Base-by-base conservation (phyloP, 2,329 filamentous ascomycete genomes). In the Sporothrix schenckii region DNA sequence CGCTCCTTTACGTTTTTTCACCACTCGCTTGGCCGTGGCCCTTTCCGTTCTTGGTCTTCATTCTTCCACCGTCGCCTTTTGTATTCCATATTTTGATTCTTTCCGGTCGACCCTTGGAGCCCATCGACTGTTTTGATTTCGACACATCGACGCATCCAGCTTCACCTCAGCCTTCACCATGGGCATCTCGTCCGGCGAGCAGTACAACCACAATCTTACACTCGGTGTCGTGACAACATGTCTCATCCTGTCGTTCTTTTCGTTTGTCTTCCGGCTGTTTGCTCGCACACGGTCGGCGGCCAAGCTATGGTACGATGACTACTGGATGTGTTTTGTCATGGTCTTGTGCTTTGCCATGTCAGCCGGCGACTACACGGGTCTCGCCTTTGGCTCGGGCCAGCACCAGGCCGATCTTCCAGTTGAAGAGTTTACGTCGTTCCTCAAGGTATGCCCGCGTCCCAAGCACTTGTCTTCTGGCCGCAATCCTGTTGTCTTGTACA, bases 241-340 rank as follows among this genome's bases (percentile, higher is more conserved):
- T 24, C 66, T 73, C 14, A 7, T 70, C 4, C 41, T 73, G 16
- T 68, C 72, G 1, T 11, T 70, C 7, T 4, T 73, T 3, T 72
- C 72, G 11, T 71, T 73, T 54, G 69, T n/a, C 9, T 52, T 71
- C 1, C 72, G 69, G 34, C 21, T 73, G 1, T 70, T 70, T 56
- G 65, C 65, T 1, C 72, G 72, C 2, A n/a, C 39, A 3, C 19
- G 24, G 14, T 71, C 69, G n/a, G 50, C 71, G 0, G 69, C 69
- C 13, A 73, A 72, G 30, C 68, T 73, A 14, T 72, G 71, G 71
- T 73, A 72, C 27, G 71, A 73, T 21, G 71, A 72, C 53, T 71
- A 72, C 66, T 72, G 72, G 68, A 73, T 73, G 72, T 61, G 66
- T 10, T 41, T 68, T n/a, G 71, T 73, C 21, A 70, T 73, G 72